A percentile compares a stretch with the other conserved stretches of the same genome.
phyloP scores from a whole-genome alignment of 139 green algal species.

The Edaphochlamys debaryana region DNA sequence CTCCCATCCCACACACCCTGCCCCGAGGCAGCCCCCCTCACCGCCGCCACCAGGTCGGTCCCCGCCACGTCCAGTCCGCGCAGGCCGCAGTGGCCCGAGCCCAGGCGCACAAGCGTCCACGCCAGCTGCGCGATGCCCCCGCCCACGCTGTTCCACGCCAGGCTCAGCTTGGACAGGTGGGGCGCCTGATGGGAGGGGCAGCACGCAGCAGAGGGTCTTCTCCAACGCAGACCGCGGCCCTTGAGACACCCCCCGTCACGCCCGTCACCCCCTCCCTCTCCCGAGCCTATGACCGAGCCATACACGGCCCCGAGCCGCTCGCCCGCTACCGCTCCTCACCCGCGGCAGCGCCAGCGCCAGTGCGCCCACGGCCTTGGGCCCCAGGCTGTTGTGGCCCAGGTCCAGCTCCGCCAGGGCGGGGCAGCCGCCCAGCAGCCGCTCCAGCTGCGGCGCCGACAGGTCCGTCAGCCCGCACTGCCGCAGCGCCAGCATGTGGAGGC shows the following conservation, averaged over 20 bases:
- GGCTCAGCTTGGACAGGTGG: neutral
- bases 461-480: constrained; percentile 43
- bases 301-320: no score
- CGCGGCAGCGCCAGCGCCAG: constrained; percentile 16
- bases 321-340: constrained; percentile 4
- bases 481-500: constrained; percentile 19
- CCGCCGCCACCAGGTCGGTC: constrained; percentile 24
- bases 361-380: constrained; percentile 16
- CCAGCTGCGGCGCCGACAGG: constrained; percentile 45
- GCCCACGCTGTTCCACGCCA: constrained; percentile 35
- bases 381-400: constrained; percentile 44
- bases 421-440: neutral
- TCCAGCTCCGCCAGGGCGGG: constrained; percentile 14
- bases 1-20: neutral
- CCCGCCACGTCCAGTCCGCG: constrained; percentile 13
- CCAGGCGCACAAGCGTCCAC: constrained; percentile 29
- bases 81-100: constrained; percentile 2
- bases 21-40: neutral
- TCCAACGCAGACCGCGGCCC: no score
- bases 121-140: constrained; percentile 17
- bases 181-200: neutral
- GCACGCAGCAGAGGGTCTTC: no score
- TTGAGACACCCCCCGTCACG: no score
- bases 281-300: no score
- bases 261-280: no score